Conservation (phyloP, 192 early-diverging fungal species). For the Linnemannia schmuckeri region DNA sequence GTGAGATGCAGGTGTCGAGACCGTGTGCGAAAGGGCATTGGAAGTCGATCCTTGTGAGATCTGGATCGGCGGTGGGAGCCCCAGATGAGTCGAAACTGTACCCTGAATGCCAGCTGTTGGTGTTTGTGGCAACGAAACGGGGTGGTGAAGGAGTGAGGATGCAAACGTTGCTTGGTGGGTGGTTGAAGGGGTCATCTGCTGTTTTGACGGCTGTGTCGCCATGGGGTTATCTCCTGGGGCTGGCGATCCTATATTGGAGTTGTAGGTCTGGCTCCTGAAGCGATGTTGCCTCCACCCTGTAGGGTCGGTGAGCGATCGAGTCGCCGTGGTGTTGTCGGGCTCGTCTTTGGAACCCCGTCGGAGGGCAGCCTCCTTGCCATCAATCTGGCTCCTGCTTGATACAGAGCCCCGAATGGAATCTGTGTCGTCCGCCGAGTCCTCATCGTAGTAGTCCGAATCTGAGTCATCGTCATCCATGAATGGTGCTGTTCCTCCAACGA, state of each 20-base stretch:
- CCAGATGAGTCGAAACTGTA: constrained; percentile 14
- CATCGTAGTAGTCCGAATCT: constrained; percentile 69
- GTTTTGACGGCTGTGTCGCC: constrained; percentile 21
- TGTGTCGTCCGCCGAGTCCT: constrained; percentile 56
- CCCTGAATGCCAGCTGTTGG: constrained; percentile 33
- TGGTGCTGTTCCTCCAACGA: constrained; percentile 65
- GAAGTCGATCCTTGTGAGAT: constrained; percentile 24
- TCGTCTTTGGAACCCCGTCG: constrained; percentile 49
- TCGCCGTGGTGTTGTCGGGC: background rate
- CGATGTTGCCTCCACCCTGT: constrained; percentile 35
- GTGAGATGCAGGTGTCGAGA: constrained; percentile 17
- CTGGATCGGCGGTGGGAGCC: constrained; percentile 35
- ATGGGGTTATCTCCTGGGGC: constrained; percentile 25
- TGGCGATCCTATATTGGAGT: constrained; percentile 27
- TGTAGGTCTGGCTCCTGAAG: constrained; percentile 46
- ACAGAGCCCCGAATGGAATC: constrained; percentile 14
- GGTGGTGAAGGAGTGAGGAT: constrained; percentile 36
- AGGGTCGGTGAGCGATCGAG: constrained; percentile 32
- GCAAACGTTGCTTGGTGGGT: constrained; percentile 25
- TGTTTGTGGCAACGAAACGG: constrained; percentile 52
- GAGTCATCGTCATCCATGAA: constrained; percentile 71
- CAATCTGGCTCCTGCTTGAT: constrained; percentile 11
- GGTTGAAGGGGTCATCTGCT: constrained; percentile 28
- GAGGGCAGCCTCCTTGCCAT: constrained; percentile 10
- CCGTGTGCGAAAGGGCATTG: constrained; percentile 27